These are phyloP conservation scores for Mikania micrantha DNA, from an alignment of 129 eudicot species.

Conservation along the genomic window DNA sequence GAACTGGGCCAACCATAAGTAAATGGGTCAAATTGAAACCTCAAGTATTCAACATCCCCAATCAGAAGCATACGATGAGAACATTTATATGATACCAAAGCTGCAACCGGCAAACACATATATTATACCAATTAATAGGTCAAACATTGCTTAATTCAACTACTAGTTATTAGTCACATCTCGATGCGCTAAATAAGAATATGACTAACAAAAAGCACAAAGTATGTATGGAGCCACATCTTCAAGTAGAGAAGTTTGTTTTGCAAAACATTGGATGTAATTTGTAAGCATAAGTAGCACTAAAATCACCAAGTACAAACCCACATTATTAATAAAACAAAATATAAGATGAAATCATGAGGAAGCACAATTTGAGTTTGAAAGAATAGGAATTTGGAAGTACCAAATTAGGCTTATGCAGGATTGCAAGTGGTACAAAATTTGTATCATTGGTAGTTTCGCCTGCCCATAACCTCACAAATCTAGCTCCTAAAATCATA, in stretches of 20 bases:
- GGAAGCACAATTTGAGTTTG: not conserved
- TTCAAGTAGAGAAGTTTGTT: not conserved
- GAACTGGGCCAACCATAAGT: not conserved
- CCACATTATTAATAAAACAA: not conserved
- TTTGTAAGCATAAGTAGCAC: constrained; percentile 1
- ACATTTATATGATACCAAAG: not conserved
- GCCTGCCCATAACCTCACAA: constrained; percentile 69
- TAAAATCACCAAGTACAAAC: constrained; percentile 3
- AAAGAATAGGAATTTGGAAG: constrained; percentile 15
- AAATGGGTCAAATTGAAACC: not conserved
- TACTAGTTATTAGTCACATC: not conserved
- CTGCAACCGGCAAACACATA: not conserved
- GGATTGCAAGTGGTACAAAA: constrained; percentile 54
- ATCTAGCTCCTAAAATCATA: constrained; percentile 50
- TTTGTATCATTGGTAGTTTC: constrained; percentile 38
- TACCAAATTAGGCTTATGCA: constrained; percentile 51
- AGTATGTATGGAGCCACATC: not conserved
- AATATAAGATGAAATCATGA: not conserved
- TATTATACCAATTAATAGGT: not conserved
- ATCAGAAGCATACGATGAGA: too few relatives aligned
- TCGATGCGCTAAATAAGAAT: not conserved
- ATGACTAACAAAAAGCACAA: not conserved
- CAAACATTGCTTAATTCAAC: not conserved
- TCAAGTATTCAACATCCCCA: not conserved
- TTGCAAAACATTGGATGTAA: not conserved